Evolutionary conservation across 208 protist species (phyloP).

Genomic region (Acanthamoeba sp.): DNA sequence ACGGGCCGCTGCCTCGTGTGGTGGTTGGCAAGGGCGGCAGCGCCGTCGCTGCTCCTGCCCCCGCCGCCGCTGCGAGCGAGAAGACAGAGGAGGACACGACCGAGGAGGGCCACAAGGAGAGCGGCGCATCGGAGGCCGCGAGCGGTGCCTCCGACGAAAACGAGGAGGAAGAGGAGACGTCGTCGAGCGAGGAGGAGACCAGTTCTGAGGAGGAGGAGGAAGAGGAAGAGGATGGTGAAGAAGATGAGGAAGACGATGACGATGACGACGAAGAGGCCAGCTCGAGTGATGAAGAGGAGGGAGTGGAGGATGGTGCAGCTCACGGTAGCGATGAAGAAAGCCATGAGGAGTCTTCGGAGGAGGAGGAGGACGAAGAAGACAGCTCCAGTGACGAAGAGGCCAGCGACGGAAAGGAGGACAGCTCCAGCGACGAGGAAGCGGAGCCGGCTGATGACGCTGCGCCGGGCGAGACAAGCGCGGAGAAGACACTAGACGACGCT

Average conservation of each 20-base stretch:
- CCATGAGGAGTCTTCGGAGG: not conserved
- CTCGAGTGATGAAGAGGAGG: constrained; percentile 26
- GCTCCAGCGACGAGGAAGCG: not conserved
- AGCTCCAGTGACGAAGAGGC: not conserved
- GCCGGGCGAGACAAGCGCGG: not conserved
- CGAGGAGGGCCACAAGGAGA: constrained; percentile 16
- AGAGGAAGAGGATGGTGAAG: not conserved
- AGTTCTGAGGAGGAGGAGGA: not conserved
- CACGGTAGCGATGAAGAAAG: not conserved
- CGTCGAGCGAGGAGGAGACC: not conserved
- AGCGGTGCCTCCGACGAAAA: not conserved
- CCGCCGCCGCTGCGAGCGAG: too few relatives aligned
- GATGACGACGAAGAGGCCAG: not conserved
- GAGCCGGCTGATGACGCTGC: not conserved
- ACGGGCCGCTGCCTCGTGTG: not conserved
- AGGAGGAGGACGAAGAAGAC: not conserved
- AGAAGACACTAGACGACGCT: not conserved
- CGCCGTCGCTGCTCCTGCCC: not conserved
- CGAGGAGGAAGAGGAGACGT: not conserved
- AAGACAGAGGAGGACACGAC: not conserved
- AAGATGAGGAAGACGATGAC: not conserved
- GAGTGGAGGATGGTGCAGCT: not conserved
- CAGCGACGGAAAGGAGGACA: not conserved
- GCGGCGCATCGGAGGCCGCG: not conserved
- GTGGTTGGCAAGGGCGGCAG: not conserved